Evolutionary conservation across 148 eudicot species (phyloP).

Genomic region (Nepenthes gracilis): DNA sequence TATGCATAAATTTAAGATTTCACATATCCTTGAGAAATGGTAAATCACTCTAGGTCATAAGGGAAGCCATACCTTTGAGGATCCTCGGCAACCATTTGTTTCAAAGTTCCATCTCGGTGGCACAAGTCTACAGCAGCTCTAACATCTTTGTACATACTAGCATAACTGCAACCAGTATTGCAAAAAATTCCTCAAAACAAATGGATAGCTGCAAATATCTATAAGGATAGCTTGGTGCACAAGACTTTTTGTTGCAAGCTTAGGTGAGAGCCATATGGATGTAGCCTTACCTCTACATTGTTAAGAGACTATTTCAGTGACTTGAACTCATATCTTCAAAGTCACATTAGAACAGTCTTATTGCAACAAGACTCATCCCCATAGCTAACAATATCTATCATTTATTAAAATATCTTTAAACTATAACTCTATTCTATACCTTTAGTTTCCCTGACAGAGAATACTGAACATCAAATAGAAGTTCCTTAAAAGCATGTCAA

Average conservation of each 20-base stretch:
- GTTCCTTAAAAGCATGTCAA: not conserved
- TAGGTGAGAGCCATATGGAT: no score
- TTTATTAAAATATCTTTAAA: not conserved
- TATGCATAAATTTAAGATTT: no score
- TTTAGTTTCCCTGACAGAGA: not conserved
- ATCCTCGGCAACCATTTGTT: constrained; percentile 93
- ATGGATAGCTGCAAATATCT: not conserved
- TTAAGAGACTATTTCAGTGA: no score
- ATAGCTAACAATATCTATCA: no score
- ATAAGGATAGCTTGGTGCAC: no score
- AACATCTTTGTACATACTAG: constrained; percentile 87
- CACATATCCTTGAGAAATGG: no score
- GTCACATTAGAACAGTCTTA: not conserved
- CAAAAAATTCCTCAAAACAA: not conserved
- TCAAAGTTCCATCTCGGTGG: constrained; percentile 96
- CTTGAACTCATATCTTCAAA: not conserved
- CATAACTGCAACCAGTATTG: constrained; percentile 49
- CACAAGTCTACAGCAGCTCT: constrained; percentile 98
- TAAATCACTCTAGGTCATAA: no score
- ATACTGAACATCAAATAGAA: not conserved
- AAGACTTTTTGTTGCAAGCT: no score
- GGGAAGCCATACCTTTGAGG: constrained; percentile 49
- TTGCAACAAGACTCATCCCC: not conserved
- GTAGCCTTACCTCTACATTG: no score
- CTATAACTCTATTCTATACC: not conserved